phyloP scores from a whole-genome alignment of 768 basidiomycete genomes.

The Macrolepiota albuminosa region DNA sequence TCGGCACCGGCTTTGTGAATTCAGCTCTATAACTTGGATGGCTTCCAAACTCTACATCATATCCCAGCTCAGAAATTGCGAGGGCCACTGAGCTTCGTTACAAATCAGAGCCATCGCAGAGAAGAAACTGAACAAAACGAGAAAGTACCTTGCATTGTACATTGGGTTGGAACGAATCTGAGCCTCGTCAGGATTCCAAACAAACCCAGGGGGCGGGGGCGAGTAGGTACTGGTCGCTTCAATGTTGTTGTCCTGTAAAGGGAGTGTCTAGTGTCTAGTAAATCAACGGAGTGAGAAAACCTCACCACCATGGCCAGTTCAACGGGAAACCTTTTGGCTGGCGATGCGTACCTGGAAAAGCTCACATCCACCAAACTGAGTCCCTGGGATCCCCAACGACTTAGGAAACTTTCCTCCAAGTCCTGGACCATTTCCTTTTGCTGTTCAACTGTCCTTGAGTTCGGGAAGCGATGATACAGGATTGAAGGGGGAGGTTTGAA shows the following conservation, averaged over 20 bases:
- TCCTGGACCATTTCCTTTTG: background rate
- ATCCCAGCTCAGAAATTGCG: background rate
- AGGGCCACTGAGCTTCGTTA: conserved; percentile 5
- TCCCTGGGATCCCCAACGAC: background rate
- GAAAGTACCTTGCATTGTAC: conserved; percentile 1
- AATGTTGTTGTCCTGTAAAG: background rate
- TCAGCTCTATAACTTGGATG: too few species aligned
- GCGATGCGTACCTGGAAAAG: conserved; percentile 7
- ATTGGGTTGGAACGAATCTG: background rate
- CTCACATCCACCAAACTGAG: conserved; percentile 5
- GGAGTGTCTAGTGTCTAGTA: background rate
- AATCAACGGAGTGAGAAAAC: background rate
- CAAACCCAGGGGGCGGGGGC: background rate
- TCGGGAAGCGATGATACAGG: background rate
- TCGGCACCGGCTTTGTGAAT: too few species aligned
- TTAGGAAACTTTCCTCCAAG: background rate
- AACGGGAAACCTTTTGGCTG: background rate
- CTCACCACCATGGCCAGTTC: conserved; percentile 16
- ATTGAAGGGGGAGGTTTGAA: background rate
- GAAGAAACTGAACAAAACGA: background rate
- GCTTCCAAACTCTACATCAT: background rate
- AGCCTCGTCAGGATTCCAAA: background rate
- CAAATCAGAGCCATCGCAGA: background rate
- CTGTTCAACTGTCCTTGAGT: background rate
- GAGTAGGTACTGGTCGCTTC: background rate